Conservation (phyloP, 768 basidiomycete genomes). For the Floccularia luteovirens region DNA sequence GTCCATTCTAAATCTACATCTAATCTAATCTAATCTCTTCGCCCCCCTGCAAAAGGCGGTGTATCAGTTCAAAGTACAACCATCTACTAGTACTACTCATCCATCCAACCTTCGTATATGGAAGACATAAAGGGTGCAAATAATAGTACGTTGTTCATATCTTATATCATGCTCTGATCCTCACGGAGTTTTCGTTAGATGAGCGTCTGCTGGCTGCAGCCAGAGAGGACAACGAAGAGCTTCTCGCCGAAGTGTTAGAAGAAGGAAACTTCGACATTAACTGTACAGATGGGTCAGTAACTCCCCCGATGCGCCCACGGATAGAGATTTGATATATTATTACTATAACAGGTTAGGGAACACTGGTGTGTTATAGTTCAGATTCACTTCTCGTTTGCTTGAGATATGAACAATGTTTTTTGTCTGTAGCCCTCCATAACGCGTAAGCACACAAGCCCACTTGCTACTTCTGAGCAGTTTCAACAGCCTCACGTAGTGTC, state of each 20-base stretch:
- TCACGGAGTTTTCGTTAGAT: slow-evolving; percentile 31
- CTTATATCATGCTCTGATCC: neutral
- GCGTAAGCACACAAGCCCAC: slow-evolving; percentile 5
- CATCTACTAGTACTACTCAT: no score
- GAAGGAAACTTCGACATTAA: slow-evolving; percentile 63
- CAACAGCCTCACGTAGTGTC: slow-evolving; percentile 25
- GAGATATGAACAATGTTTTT: slow-evolving; percentile 8
- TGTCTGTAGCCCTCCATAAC: slow-evolving; percentile 17
- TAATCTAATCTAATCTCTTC: no score
- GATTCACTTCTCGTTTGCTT: slow-evolving; percentile 7
- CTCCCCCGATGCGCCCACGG: neutral
- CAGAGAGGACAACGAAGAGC: slow-evolving; percentile 63
- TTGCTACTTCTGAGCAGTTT: neutral
- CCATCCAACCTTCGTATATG: no score
- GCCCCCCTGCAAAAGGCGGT: no score
- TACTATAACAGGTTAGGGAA: slow-evolving; percentile 54
- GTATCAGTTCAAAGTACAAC: no score
- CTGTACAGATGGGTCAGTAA: slow-evolving; percentile 65
- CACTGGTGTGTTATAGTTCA: slow-evolving; percentile 47
- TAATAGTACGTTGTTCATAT: slow-evolving; percentile 18
- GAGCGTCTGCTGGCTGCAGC: slow-evolving; percentile 70
- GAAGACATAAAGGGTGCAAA: slow-evolving; percentile 13
- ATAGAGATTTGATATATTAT: slow-evolving; percentile 3
- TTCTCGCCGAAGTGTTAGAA: slow-evolving; percentile 53
- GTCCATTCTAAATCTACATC: no score